Evolutionary conservation across 495 filamentous ascomycete species (phyloP).

Genomic region (Neurospora cerealis): DNA sequence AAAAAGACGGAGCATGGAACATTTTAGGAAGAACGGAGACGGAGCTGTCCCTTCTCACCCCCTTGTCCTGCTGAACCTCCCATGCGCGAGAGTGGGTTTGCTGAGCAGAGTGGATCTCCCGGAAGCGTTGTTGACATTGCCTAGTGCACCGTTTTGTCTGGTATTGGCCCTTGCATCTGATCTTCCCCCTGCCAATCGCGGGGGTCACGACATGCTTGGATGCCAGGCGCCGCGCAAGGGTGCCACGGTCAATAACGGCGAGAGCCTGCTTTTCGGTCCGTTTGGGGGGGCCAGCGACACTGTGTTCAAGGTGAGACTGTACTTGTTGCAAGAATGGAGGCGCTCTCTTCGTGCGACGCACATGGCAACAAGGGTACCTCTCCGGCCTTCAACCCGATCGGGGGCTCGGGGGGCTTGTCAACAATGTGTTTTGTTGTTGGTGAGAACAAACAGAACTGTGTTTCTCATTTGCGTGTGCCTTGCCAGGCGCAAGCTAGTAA

Average conservation of each 20-base stretch:
- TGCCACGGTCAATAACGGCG: background rate
- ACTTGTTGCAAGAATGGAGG: background rate
- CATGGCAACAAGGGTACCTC: background rate
- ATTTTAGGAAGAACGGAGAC: background rate
- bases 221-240: background rate
- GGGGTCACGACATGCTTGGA: background rate
- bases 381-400: background rate
- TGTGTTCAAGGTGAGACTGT: background rate
- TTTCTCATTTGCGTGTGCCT: background rate
- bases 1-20: background rate
- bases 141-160: background rate
- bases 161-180: background rate
- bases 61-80: background rate
- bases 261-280: background rate
- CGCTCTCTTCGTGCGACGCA: background rate
- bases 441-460: background rate
- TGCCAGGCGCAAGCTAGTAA: background rate
- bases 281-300: background rate
- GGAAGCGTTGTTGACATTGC: background rate
- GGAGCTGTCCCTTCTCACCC: background rate
- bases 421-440: background rate
- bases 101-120: background rate
- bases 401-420: background rate
- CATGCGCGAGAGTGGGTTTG: background rate
- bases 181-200: background rate